Percentiles rank a stretch among this genome's conserved stretches.
Conservation (phyloP, 345 rosid species). For the Salix brachista region DNA sequence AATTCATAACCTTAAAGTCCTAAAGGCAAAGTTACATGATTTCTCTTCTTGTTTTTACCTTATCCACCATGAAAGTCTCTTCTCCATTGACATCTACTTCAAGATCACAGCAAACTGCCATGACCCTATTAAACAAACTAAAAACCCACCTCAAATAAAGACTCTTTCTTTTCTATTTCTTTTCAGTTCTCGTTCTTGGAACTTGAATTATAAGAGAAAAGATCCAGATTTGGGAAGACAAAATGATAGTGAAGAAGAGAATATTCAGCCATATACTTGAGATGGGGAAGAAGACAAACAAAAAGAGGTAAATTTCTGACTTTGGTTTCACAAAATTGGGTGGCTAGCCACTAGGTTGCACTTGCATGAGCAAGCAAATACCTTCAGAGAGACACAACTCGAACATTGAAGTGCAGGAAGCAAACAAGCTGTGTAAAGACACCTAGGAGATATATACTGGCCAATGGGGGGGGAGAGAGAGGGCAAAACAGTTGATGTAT, state of each 20-base stretch:
- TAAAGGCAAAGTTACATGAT: not conserved
- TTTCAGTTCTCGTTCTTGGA: not conserved
- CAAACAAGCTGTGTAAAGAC: slow-evolving; percentile 7
- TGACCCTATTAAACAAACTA: slow-evolving; percentile 26
- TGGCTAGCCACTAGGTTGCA: not conserved
- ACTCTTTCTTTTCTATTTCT: slow-evolving; percentile 4
- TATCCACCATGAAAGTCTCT: slow-evolving; percentile 72
- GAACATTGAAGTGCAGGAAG: slow-evolving; percentile 2
- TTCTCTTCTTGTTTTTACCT: slow-evolving; percentile 38
- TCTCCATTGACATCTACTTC: slow-evolving; percentile 92
- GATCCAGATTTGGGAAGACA: not conserved
- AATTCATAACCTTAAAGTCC: not conserved
- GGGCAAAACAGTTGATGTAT: slow-evolving; percentile 1
- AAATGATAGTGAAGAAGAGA: not conserved
- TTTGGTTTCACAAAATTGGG: slow-evolving; percentile 6
- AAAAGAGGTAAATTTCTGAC: slow-evolving; percentile 9
- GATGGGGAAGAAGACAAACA: slow-evolving; percentile 6
- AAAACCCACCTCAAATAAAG: slow-evolving; percentile 20
- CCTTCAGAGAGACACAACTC: not conserved
- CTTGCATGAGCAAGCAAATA: not conserved
- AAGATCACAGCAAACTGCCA: slow-evolving; percentile 79
- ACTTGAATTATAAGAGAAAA: not conserved
- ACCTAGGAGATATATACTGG: not conserved
- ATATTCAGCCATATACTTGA: not conserved
- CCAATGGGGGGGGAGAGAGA: not conserved